Conservation (phyloP, 495 filamentous ascomycete species). For the Penicillium ucsense region DNA sequence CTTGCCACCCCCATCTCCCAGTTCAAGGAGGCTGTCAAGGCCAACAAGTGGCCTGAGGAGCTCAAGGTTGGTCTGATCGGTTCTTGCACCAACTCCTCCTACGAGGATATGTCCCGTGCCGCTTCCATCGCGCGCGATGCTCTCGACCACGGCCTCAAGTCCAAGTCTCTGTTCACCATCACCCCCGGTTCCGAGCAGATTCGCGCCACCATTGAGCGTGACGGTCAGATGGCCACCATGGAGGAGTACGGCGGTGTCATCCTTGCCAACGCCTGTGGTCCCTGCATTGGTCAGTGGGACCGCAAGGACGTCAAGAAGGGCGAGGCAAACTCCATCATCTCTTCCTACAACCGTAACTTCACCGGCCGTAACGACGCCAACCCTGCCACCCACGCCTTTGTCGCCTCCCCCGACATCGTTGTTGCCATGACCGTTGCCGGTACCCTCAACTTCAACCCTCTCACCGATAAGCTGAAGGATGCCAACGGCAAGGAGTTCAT, state of each 20-base stretch:
- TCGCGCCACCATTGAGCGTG: conserved; percentile 86
- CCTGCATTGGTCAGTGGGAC: conserved; percentile 84
- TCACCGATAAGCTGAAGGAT: conserved; percentile 89
- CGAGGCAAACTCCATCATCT: conserved; percentile 90
- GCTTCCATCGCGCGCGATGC: conserved; percentile 94
- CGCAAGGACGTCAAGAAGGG: conserved; percentile 93
- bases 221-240: conserved; percentile 91
- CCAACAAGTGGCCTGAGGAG: conserved; percentile 94
- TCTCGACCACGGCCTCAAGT: conserved; percentile 85
- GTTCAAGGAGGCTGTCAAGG: conserved; percentile 89
- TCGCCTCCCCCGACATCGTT: conserved; percentile 95
- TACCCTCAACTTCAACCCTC: conserved; percentile 89
- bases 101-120: conserved; percentile 96
- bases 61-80: conserved; percentile 89
- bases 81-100: conserved; percentile 99
- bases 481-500: conserved; percentile 96
- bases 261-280: conserved; percentile 92
- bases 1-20: conserved; percentile 95
- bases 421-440: conserved; percentile 88
- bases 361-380: conserved; percentile 99
- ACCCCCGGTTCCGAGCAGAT: conserved; percentile 98
- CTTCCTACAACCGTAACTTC: conserved; percentile 99
- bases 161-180: conserved; percentile 88
- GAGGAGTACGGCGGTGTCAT: conserved; percentile 97
- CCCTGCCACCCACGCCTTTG: conserved; percentile 96